Evolutionary conservation across 2,329 filamentous ascomycete genomes (phyloP).

Genomic region (Pestalotiopsis fici): DNA sequence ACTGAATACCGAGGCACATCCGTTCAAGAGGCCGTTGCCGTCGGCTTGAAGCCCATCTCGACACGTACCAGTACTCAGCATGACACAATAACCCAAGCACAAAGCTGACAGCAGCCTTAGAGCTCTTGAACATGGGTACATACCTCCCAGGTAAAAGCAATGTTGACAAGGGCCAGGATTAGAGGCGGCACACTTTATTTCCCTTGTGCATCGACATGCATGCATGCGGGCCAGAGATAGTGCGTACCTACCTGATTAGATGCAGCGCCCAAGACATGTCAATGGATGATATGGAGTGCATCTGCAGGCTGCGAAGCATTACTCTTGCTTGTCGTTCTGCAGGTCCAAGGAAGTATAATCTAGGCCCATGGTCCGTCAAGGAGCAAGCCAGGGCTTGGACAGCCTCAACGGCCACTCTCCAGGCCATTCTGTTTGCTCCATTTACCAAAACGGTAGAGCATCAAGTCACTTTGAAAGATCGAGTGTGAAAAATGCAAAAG

Average conservation of each 20-base stretch:
- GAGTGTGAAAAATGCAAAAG: neutral
- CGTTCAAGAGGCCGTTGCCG: conserved; percentile 47
- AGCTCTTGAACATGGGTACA: neutral
- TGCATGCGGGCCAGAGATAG: neutral
- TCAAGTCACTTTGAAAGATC: neutral
- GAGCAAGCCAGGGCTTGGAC: no score
- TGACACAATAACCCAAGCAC: neutral
- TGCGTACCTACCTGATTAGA: neutral
- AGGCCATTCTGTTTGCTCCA: no score
- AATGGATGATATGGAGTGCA: neutral
- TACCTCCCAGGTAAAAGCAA: neutral
- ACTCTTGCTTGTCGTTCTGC: neutral
- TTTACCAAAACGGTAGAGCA: neutral
- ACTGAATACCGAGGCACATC: conserved; percentile 65
- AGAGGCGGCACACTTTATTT: neutral
- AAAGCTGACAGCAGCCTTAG: neutral
- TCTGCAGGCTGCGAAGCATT: neutral
- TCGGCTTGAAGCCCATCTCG: neutral
- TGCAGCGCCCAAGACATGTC: neutral
- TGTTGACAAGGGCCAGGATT: neutral
- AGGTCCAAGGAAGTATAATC: neutral
- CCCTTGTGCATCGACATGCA: neutral
- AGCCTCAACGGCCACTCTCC: no score
- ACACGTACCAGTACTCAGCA: neutral
- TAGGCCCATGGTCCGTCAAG: no score